These are phyloP conservation scores for Cordyceps fumosorosea DNA, from an alignment of 2,329 filamentous ascomycete genomes.

Conservation along the genomic window DNA sequence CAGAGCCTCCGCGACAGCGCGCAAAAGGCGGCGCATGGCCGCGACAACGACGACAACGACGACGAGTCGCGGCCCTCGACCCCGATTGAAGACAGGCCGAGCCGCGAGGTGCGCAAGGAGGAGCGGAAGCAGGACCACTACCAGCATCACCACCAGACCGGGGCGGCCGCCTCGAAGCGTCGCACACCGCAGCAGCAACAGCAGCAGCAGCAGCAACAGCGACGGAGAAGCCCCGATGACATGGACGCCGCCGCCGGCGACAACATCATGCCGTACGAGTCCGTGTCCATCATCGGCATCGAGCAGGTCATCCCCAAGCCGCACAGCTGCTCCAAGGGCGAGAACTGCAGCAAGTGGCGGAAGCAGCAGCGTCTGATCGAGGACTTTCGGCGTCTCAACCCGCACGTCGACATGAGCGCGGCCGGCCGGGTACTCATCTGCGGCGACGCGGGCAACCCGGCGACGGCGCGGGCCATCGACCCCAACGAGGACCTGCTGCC, in stretches of 20 bases:
- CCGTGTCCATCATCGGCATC: constrained; percentile 85
- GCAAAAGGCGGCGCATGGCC: constrained; percentile 28
- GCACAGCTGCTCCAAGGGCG: constrained; percentile 79
- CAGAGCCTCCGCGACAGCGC: constrained; percentile 57
- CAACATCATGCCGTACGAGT: constrained; percentile 70
- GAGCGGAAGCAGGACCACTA: constrained; percentile 31
- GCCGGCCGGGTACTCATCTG: constrained; percentile 69
- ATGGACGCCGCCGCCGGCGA: constrained; percentile 41
- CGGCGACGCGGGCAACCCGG: constrained; percentile 71
- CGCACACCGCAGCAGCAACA: constrained; percentile 28
- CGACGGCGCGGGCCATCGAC: constrained; percentile 51
- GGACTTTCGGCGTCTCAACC: constrained; percentile 68
- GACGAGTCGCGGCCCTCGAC: constrained; percentile 49
- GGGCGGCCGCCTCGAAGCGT: constrained; percentile 17
- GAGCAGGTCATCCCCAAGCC: constrained; percentile 82
- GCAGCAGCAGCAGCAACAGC: constrained; percentile 26
- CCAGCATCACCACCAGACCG: constrained; percentile 16
- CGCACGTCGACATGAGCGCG: constrained; percentile 47
- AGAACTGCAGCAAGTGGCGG: constrained; percentile 75
- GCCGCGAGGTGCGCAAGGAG: constrained; percentile 43
- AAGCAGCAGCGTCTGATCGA: constrained; percentile 74
- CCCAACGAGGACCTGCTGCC: constrained; percentile 44
- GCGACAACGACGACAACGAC: constrained; percentile 43
- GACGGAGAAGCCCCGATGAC: constrained; percentile 22
- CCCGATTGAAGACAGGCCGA: constrained; percentile 54